phyloP scores from a whole-genome alignment of 1,139 yeast species.

The Ogataea hybrid region DNA sequence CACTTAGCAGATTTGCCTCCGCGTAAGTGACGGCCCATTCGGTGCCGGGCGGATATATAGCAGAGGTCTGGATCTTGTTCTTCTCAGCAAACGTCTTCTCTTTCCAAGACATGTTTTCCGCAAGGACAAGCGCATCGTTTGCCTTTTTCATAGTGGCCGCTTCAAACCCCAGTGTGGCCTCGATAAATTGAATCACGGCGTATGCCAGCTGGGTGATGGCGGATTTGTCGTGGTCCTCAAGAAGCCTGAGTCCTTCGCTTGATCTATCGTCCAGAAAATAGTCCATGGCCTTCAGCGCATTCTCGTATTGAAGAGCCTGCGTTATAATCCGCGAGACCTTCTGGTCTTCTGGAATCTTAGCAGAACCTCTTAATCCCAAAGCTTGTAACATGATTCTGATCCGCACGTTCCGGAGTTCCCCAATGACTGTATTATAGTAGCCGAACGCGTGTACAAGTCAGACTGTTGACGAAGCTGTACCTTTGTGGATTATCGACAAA shows the following conservation, averaged over 20 bases:
- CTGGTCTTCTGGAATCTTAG: constrained; percentile 25
- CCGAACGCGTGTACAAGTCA: background rate
- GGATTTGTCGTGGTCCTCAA: constrained; percentile 47
- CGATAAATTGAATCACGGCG: constrained; percentile 86
- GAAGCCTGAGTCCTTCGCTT: constrained; percentile 60
- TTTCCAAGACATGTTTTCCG: constrained; percentile 67
- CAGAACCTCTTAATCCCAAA: constrained; percentile 30
- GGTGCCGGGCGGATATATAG: constrained; percentile 87
- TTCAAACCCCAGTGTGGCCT: constrained; percentile 92
- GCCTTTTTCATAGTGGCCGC: constrained; percentile 82
- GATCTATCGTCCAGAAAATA: constrained; percentile 82
- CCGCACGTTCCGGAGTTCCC: constrained; percentile 1
- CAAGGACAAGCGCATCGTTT: constrained; percentile 64
- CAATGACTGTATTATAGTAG: background rate
- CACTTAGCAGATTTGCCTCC: constrained; percentile 82
- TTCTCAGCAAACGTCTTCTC: constrained; percentile 62
- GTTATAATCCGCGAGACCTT: constrained; percentile 33
- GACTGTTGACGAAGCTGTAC: background rate
- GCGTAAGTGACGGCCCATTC: constrained; percentile 90
- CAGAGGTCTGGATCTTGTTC: constrained; percentile 56
- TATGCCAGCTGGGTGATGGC: constrained; percentile 71
- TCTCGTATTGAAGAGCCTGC: constrained; percentile 58
- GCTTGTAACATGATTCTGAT: constrained; percentile 31
- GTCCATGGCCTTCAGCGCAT: constrained; percentile 89
- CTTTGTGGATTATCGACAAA: background rate